A percentile compares a stretch with the other conserved stretches of the same genome.
phyloP scores from a whole-genome alignment of 352 stramenopile genomes.

The Globisporangium carolinianum region DNA sequence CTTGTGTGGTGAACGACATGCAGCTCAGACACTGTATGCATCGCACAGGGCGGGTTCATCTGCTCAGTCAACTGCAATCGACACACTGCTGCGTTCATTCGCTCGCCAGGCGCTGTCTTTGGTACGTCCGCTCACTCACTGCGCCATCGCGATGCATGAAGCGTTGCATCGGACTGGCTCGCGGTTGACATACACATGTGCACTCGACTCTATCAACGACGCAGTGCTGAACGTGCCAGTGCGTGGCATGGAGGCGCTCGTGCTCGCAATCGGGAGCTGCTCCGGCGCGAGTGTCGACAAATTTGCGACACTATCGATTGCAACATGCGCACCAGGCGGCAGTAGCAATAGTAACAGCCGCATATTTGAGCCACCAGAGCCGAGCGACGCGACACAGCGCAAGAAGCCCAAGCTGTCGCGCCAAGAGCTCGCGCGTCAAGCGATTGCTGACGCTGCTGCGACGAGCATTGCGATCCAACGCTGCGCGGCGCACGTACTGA shows the following conservation, averaged over 20 bases:
- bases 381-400: neutral
- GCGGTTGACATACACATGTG: neutral
- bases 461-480: conserved; percentile 37
- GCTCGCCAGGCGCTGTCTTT: conserved; percentile 39
- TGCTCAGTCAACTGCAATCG: conserved; percentile 75
- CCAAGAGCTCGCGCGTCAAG: conserved; percentile 35
- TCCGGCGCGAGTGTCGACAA: conserved; percentile 54
- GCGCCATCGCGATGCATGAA: neutral
- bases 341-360: neutral
- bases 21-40: neutral
- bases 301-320: conserved; percentile 41
- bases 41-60: conserved; percentile 54
- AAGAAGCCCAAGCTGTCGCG: conserved; percentile 60
- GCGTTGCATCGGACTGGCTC: neutral
- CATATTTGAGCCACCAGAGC: neutral
- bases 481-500: conserved; percentile 61
- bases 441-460: conserved; percentile 20
- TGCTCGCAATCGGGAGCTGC: conserved; percentile 67
- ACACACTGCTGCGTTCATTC: conserved; percentile 58
- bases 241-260: conserved; percentile 60
- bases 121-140: conserved; percentile 22
- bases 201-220: neutral
- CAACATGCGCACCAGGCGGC: conserved; percentile 38
- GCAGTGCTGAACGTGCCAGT: conserved; percentile 74
- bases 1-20: too few relatives aligned